Base-by-base conservation (phyloP, 1,284 basidiomycete species). In the Microbotryum silenes-acaulis region DNA sequence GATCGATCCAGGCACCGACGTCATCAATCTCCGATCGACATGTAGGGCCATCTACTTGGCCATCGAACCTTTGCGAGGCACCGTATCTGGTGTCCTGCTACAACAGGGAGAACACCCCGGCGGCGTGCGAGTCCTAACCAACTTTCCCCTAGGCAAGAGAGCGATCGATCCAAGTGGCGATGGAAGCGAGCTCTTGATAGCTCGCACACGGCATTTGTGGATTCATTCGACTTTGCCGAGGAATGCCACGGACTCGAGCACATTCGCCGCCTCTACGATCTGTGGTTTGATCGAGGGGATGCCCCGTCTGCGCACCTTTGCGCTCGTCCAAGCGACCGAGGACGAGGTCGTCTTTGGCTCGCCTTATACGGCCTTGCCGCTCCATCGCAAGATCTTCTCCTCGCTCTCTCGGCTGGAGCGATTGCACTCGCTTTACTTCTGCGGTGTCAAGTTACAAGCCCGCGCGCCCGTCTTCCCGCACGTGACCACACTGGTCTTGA, bases 401-500 rank as follows among this genome's bases (percentile, higher is more conserved):
- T 47, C 53, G 10, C 45, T 62, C 29, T 10, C 53, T 2, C 16
- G 29, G 8, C 49, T 25, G 20, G 23, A 48, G 7, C 20, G 52
- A 4, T 51, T 62, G 44, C 44, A 23, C 20, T 33, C 49, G n/a
- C 52, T 62, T 23, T 58, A 55, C 48, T 49, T 62, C 9, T 62
- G 56, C 61, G 61, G 61, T 8, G 27, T 62, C 49, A 46, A 51
- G n/a, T 6, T 61, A 42, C n/a, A 16, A 4, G 8, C 23, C 20
- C 5, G 37, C 18, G 44, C 46, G 0, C 44, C 44, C 3, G 9
- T 29, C 14, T 31, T 21, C 23, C 18, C 48, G 1, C 10, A 16
- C 12, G 23, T 62, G 20, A 31, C 20, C 21, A n/a, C 16, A 6
- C 18, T 62, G 52, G 48, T 53, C 1, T 21, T 58, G 42, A 58